These are phyloP conservation scores for Panellus pusillus DNA, from an alignment of 768 basidiomycete genomes.

Conservation along the genomic window DNA sequence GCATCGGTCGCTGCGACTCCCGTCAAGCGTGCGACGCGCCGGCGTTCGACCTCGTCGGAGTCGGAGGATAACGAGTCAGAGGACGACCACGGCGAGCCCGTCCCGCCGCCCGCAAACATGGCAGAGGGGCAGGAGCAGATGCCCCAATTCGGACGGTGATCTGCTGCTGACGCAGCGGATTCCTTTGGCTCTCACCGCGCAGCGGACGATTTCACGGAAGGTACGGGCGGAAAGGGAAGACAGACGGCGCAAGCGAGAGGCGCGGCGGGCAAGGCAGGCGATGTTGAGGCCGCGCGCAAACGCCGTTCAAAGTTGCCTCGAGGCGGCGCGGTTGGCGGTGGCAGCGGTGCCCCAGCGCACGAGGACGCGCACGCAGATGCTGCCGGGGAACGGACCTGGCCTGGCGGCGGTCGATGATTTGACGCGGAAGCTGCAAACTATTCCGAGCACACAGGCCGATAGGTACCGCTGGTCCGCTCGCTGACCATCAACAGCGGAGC, in stretches of 20 bases:
- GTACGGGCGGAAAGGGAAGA: constrained; percentile 67
- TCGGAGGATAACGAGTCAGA: constrained; percentile 33
- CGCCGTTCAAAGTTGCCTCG: constrained; percentile 17
- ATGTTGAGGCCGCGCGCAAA: constrained; percentile 29
- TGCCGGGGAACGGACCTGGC: constrained; percentile 34
- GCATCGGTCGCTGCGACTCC: too few relatives aligned
- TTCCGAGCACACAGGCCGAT: constrained; percentile 43
- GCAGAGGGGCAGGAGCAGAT: too few relatives aligned
- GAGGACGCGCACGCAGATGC: too few relatives aligned
- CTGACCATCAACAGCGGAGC: constrained; percentile 33
- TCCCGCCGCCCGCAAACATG: background rate
- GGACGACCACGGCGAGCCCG: constrained; percentile 35
- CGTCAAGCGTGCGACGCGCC: too few relatives aligned
- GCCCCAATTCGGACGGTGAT: constrained; percentile 63
- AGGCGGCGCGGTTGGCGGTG: constrained; percentile 18
- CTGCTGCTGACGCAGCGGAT: constrained; percentile 81
- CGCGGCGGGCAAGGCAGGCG: constrained; percentile 28
- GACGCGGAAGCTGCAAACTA: constrained; percentile 53
- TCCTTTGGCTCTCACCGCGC: constrained; percentile 80
- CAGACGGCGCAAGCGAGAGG: constrained; percentile 49
- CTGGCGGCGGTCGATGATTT: constrained; percentile 60
- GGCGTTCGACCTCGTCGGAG: constrained; percentile 23
- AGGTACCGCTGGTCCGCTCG: constrained; percentile 52
- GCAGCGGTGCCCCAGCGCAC: constrained; percentile 18
- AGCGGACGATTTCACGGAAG: constrained; percentile 76